Evolutionary conservation across 495 filamentous ascomycete species (phyloP).

Genomic region (Collariella sp.): DNA sequence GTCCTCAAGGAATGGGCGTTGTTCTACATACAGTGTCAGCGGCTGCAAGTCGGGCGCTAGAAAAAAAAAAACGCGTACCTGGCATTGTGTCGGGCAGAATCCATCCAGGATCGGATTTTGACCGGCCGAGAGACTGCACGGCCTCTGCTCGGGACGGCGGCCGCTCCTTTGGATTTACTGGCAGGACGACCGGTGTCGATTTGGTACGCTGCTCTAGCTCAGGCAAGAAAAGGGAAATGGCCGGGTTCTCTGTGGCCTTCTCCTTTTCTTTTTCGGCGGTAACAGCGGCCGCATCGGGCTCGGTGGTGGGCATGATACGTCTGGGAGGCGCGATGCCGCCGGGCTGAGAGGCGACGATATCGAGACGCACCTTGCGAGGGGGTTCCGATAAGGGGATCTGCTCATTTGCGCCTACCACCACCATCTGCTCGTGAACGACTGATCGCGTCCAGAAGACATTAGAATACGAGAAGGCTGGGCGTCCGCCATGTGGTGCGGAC

Average conservation of each 20-base stretch:
- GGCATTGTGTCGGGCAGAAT: constrained; percentile 26
- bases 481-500: neutral
- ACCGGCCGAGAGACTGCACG: constrained; percentile 17
- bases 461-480: constrained; percentile 21
- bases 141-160: constrained; percentile 12
- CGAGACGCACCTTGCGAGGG: constrained; percentile 15
- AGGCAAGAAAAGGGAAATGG: neutral
- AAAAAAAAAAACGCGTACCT: constrained; percentile 13
- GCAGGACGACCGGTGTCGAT: constrained; percentile 4
- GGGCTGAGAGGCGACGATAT: neutral
- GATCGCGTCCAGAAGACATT: constrained; percentile 33
- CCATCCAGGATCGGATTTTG: constrained; percentile 23
- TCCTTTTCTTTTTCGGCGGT: too few species aligned
- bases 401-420: constrained; percentile 35
- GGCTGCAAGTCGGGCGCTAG: too few species aligned
- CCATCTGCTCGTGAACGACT: constrained; percentile 27
- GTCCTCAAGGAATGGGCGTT: constrained; percentile 27
- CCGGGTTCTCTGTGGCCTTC: neutral
- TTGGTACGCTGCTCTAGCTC: constrained; percentile 9
- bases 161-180: constrained; percentile 1
- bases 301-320: constrained; percentile 15
- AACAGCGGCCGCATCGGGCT: neutral
- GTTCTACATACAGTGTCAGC: too few species aligned
- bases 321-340: constrained; percentile 1
- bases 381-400: constrained; percentile 8